Percentiles rank a stretch among this genome's conserved stretches.
These are phyloP conservation scores for Nothophaeocryptopus gaeumannii DNA, from an alignment of 2,329 filamentous ascomycete genomes.

Conservation along the genomic window DNA sequence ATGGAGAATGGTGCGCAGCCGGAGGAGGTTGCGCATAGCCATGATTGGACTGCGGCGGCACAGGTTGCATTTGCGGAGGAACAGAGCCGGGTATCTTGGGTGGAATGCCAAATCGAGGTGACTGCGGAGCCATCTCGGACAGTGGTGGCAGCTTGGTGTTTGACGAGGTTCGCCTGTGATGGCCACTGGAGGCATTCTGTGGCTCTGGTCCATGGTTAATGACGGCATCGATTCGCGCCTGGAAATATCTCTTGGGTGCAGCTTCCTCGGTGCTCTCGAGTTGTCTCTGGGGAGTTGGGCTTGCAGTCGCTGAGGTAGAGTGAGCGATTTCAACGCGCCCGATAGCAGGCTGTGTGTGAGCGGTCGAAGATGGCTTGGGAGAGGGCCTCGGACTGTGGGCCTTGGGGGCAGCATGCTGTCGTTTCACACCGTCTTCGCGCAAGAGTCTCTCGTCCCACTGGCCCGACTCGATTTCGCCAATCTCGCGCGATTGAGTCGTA, in stretches of 20 bases:
- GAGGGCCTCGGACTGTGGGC: slow-evolving; percentile 25
- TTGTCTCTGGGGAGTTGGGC: slow-evolving; percentile 17
- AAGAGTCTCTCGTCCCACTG: slow-evolving; percentile 49
- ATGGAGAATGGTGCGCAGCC: slow-evolving; percentile 38
- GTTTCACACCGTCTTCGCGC: slow-evolving; percentile 8
- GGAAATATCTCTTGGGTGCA: slow-evolving; percentile 28
- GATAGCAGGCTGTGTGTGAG: slow-evolving; percentile 20
- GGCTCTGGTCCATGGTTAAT: slow-evolving; percentile 38
- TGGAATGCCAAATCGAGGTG: slow-evolving; percentile 30
- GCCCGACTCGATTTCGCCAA: slow-evolving; percentile 64
- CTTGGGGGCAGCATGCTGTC: slow-evolving; percentile 13
- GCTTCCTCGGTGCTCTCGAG: slow-evolving; percentile 11
- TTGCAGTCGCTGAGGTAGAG: slow-evolving; percentile 17
- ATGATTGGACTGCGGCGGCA: slow-evolving; percentile 27
- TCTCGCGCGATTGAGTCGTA: slow-evolving; percentile 60
- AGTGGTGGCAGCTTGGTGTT: slow-evolving; percentile 35
- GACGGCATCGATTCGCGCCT: slow-evolving; percentile 37
- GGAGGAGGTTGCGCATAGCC: slow-evolving; percentile 36
- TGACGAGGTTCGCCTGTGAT: slow-evolving; percentile 31
- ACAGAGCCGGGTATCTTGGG: slow-evolving; percentile 23
- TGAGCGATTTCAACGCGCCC: slow-evolving; percentile 13
- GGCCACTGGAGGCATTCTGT: slow-evolving; percentile 23
- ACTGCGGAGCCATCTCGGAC: slow-evolving; percentile 36
- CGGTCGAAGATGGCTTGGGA: slow-evolving; percentile 25
- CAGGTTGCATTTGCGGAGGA: slow-evolving; percentile 25